Base-by-base conservation (phyloP, 2,329 filamentous ascomycete species). In the Trematosphaeria pertusa region DNA sequence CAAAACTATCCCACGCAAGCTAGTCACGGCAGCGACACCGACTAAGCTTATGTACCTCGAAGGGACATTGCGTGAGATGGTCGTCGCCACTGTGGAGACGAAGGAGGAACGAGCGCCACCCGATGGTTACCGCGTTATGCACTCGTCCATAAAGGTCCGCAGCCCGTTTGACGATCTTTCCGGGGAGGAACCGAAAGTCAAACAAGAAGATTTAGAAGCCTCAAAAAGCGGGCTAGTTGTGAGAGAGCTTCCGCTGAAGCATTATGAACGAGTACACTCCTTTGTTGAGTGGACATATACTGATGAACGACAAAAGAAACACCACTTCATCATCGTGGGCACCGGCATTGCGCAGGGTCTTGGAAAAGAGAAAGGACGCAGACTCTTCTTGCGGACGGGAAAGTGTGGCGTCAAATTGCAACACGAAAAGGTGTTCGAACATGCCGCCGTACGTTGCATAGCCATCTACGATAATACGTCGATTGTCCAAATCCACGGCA, bases 281-380 rank as follows among this genome's bases (percentile, higher is more conserved):
- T 67, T 91, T 6, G 68, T 80, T 1, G 84, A 89, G 50, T 91
- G 88, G 88, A 66, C 76, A 4, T 84, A 82, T 51, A 71, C 75
- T 22, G 81, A 82, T 44, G 77, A 82, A 28, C 48, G 56, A 4
- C 76, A 75, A n/a, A 82, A 80, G 44, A 77, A 71, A 0, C 87
- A 86, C 67, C 77, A 81, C 1, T 87, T 85, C 61, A 75, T 90
- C 22, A 76, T 89, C 11, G 78, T 88, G 9, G 78, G 81, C 3
- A 83, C 82, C 12, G 64, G 65, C 1, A 48, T 68, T 10, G 56
- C 41, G 8, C 35, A 46, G 8, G 48, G 46, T 3, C 10, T 39
- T 1, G 59, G 55, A 3, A 58, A 58, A 18, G 58, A 67, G 20
- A 53, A 32, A 3, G 69, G 69, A 31, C 59, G 69, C 24, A 54